Percentiles rank a stretch among this genome's conserved stretches.
Evolutionary conservation across 305 asterid genomes (phyloP).

Genomic region (Fraxinus velutina): DNA sequence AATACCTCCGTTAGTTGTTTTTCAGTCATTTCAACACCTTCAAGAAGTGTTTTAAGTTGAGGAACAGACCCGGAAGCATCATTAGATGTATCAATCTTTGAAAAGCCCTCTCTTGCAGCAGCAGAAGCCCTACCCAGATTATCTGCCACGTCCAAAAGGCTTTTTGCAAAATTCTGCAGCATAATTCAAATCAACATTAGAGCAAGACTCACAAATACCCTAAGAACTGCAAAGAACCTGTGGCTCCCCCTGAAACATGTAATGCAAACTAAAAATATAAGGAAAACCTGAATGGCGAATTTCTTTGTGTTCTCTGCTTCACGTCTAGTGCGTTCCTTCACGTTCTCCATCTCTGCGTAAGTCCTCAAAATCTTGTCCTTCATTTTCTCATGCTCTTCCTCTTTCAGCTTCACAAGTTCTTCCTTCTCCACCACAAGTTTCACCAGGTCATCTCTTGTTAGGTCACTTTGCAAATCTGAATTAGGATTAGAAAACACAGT

Average conservation of each 20-base stretch:
- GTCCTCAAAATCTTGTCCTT: conserved; percentile 77
- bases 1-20: conserved; percentile 86
- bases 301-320: conserved; percentile 87
- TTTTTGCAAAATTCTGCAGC: conserved; percentile 71
- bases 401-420: conserved; percentile 47
- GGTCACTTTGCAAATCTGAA: conserved; percentile 60
- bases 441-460: conserved; percentile 77
- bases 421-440: conserved; percentile 73
- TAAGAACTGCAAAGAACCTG: not conserved
- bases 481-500: conserved; percentile 44
- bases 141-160: conserved; percentile 87
- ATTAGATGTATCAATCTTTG: conserved; percentile 60
- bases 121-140: conserved; percentile 87
- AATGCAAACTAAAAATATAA: conserved; percentile 1
- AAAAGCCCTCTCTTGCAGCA: conserved; percentile 75
- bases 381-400: conserved; percentile 57
- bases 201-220: conserved; percentile 2
- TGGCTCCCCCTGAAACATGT: not conserved
- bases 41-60: conserved; percentile 76
- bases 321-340: conserved; percentile 74
- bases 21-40: conserved; percentile 98
- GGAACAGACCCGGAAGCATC: conserved; percentile 71
- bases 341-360: conserved; percentile 83
- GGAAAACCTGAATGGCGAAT: conserved; percentile 34
- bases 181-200: conserved; percentile 16